Conservation (phyloP, 1,284 basidiomycete species). For the Sphagnurus paluster region DNA sequence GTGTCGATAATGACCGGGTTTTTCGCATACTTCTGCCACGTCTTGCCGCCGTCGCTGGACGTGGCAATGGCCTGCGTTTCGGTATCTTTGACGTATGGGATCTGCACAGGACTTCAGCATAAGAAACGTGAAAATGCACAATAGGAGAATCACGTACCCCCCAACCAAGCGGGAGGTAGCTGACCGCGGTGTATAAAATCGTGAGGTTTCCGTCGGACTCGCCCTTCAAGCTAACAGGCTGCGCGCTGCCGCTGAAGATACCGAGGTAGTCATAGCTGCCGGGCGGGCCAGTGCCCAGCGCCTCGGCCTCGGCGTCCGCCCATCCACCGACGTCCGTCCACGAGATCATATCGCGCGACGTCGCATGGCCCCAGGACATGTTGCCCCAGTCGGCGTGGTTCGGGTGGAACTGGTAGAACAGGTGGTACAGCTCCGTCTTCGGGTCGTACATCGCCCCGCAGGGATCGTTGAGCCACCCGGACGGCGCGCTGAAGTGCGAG, state of each 20-base stretch:
- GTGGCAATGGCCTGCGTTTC: constrained; percentile 4
- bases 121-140: no score
- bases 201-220: constrained; percentile 2
- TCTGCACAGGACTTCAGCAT: no score
- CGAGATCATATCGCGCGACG: background rate
- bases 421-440: background rate
- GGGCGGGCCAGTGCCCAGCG: background rate
- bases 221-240: constrained; percentile 1
- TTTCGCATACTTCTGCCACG: constrained; percentile 1
- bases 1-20: constrained; percentile 3
- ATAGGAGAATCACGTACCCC: background rate
- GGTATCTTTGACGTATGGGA: background rate
- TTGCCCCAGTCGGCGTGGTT: constrained; percentile 9
- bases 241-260: constrained; percentile 3
- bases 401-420: constrained; percentile 6
- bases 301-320: constrained; percentile 1
- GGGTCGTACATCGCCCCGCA: constrained; percentile 1
- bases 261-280: constrained; percentile 5
- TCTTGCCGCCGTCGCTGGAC: constrained; percentile 1
- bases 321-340: constrained; percentile 3
- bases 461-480: constrained; percentile 4
- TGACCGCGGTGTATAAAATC: constrained; percentile 4
- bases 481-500: constrained; percentile 2
- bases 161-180: constrained; percentile 1
- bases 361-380: constrained; percentile 7